These are phyloP conservation scores for Microstegium vimineum DNA, from an alignment of 176 grass and related monocot species.

Conservation along the genomic window DNA sequence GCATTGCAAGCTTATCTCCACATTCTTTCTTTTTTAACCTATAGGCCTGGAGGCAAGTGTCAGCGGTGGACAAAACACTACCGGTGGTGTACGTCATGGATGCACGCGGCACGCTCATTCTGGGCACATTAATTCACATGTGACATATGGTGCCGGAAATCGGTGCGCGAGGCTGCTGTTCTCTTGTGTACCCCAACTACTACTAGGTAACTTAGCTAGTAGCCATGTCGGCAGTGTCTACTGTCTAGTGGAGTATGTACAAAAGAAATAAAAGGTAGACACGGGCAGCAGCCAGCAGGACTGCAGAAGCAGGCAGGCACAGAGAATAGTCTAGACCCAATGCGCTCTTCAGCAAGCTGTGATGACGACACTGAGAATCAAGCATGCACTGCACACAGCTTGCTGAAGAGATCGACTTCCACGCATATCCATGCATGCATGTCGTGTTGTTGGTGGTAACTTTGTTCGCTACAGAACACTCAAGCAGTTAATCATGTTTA, in stretches of 20 bases:
- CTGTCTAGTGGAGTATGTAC: neutral
- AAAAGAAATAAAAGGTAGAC: neutral
- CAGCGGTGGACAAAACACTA: neutral
- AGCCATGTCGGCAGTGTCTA: conserved; percentile 21
- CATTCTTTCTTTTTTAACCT: conserved; percentile 20
- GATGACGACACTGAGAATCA: too few relatives aligned
- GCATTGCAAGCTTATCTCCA: neutral
- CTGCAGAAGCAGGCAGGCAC: too few relatives aligned
- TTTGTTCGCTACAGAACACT: neutral
- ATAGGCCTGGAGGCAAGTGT: neutral
- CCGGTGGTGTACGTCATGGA: neutral
- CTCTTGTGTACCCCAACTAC: neutral
- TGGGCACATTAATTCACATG: neutral
- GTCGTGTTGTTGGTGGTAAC: neutral
- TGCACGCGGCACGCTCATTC: neutral
- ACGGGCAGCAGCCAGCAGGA: too few relatives aligned
- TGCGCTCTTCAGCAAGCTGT: too few relatives aligned
- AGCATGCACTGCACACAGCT: too few relatives aligned
- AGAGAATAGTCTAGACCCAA: neutral
- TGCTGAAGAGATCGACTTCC: too few relatives aligned
- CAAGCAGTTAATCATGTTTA: too few relatives aligned
- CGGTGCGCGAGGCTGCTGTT: neutral
- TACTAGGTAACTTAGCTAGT: neutral
- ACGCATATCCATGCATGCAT: too few relatives aligned
- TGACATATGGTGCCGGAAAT: too few relatives aligned